Evolutionary conservation across 2,329 filamentous ascomycete species (phyloP).

Genomic region (Cladophialophora carrionii): DNA sequence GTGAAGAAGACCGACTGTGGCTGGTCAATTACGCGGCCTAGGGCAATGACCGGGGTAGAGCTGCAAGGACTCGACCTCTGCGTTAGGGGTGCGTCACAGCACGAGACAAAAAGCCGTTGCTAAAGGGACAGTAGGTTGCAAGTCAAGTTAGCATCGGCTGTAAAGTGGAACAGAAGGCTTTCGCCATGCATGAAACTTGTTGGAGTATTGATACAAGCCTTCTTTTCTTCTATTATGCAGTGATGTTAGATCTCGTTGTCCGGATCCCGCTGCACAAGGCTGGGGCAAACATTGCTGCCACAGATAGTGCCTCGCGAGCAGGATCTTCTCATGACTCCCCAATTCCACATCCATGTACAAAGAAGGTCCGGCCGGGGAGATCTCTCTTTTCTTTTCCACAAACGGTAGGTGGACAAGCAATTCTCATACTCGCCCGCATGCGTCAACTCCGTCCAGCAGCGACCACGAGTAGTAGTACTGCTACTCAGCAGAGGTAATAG

Average conservation of each 20-base stretch:
- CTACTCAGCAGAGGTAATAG: not conserved
- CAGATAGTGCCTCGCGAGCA: constrained; percentile 1
- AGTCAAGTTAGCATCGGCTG: not conserved
- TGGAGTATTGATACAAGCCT: constrained; percentile 31
- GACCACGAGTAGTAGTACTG: not conserved
- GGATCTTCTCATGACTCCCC: constrained; percentile 8
- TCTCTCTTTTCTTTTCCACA: constrained; percentile 5
- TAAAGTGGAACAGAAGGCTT: not conserved
- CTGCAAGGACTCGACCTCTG: not conserved
- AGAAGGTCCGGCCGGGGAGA: constrained; percentile 1
- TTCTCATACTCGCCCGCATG: not conserved
- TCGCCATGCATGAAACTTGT: not conserved
- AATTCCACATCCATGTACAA: constrained; percentile 14
- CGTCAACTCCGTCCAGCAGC: not conserved
- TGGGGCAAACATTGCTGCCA: constrained; percentile 1
- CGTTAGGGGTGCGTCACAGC: not conserved
- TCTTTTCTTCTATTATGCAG: constrained; percentile 30
- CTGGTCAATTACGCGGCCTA: not conserved
- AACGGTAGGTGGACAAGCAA: constrained; percentile 1
- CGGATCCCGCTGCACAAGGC: not conserved
- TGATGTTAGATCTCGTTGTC: constrained; percentile 27
- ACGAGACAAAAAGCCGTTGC: not conserved
- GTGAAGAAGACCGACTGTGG: not conserved
- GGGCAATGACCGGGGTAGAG: not conserved
- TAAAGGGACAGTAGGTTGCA: not conserved